Conservation (phyloP, 495 filamentous ascomycete genomes). For the Echria macrotheca region DNA sequence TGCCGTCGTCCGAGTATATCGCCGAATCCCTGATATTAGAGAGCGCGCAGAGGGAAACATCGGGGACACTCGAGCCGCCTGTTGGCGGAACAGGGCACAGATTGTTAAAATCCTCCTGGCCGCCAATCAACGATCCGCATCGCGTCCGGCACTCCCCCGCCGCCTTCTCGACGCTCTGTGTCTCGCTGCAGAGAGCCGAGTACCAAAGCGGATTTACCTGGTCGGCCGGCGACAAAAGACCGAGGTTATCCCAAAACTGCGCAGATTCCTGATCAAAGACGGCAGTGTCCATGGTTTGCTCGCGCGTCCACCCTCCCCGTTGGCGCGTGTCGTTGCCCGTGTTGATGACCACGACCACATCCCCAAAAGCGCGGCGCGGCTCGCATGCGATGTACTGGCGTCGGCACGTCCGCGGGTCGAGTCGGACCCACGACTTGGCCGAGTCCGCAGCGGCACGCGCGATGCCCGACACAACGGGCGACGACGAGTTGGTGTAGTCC, state of each 20-base stretch:
- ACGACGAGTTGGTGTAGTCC: background rate
- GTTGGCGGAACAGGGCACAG: background rate
- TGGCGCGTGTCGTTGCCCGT: background rate
- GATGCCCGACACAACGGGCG: background rate
- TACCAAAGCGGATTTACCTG: background rate
- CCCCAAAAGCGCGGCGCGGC: background rate
- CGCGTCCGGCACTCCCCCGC: background rate
- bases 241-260: background rate
- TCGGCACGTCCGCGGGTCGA: background rate
- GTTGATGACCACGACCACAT: slow-evolving; percentile 2
- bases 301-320: background rate
- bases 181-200: background rate
- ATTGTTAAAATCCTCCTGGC: background rate
- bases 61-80: background rate
- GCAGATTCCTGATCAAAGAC: background rate
- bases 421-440: background rate
- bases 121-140: background rate
- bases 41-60: background rate
- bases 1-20: background rate
- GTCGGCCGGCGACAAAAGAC: background rate
- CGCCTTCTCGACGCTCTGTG: background rate
- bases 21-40: background rate
- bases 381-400: background rate
- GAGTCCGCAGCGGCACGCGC: background rate
- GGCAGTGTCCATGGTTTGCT: background rate